Evolutionary conservation across 345 rosid genomes (phyloP).

Genomic region (Salix viminalis): DNA sequence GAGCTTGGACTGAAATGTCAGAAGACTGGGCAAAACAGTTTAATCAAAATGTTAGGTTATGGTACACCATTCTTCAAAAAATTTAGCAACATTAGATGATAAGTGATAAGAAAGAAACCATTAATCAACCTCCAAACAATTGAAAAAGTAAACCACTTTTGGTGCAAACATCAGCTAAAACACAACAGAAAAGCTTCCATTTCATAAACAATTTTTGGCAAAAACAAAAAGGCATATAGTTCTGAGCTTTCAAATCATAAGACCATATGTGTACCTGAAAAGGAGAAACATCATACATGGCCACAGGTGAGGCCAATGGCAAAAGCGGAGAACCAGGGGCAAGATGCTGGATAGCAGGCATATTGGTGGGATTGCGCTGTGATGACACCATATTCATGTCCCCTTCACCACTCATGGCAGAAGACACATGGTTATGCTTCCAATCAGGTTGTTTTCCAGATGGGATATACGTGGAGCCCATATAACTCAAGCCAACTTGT

Average conservation of each 20-base stretch:
- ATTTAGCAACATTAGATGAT: not conserved
- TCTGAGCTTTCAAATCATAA: not conserved
- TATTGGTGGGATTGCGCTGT: conserved; percentile 51
- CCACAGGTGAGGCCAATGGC: conserved; percentile 74
- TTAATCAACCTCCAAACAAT: not conserved
- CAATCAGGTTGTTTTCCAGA: conserved; percentile 93
- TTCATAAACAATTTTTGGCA: not conserved
- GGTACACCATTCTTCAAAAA: not conserved
- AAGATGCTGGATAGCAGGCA: conserved; percentile 70
- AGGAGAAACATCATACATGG: conserved; percentile 91
- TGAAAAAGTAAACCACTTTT: not conserved
- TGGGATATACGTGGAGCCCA: conserved; percentile 88
- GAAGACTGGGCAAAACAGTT: conserved; percentile 49
- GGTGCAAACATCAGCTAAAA: not conserved
- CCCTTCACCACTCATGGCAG: conserved; percentile 61
- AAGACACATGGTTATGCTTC: conserved; percentile 71
- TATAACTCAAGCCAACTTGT: conserved; percentile 87
- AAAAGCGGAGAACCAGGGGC: conserved; percentile 66
- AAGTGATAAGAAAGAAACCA: not conserved
- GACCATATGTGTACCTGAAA: conserved; percentile 63
- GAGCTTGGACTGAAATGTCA: conserved; percentile 69
- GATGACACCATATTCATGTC: conserved; percentile 53
- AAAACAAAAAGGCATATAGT: not conserved
- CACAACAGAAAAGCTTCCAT: not conserved
- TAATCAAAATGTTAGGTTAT: conserved; percentile 9